Percentiles rank a stretch among this genome's conserved stretches.
phyloP scores from a whole-genome alignment of 305 asterid species.

The Fraxinus ornus region DNA sequence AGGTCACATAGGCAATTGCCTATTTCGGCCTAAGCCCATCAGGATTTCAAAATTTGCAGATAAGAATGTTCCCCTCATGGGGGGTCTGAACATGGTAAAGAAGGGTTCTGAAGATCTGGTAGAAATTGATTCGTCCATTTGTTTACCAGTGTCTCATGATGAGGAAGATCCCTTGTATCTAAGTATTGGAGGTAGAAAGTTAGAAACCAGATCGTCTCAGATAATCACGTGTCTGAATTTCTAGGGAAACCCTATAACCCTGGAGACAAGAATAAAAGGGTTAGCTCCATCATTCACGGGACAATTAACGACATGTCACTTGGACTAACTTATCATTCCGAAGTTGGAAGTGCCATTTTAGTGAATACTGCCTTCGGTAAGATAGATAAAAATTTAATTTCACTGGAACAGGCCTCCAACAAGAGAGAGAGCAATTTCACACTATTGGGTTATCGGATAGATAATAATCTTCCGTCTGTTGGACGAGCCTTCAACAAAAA shows the following conservation, averaged over 20 bases:
- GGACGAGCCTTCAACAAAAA: slow-evolving; percentile 42
- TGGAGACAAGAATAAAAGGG: slow-evolving; percentile 29
- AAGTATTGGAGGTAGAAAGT: slow-evolving; percentile 37
- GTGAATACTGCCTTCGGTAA: slow-evolving; percentile 28
- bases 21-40: slow-evolving; percentile 14
- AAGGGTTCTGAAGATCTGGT: slow-evolving; percentile 30
- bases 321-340: slow-evolving; percentile 34
- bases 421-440: slow-evolving; percentile 28
- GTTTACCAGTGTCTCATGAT: slow-evolving; percentile 40
- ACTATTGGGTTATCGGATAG: slow-evolving; percentile 36
- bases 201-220: slow-evolving; percentile 38
- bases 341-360: slow-evolving; percentile 25
- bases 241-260: slow-evolving; percentile 29
- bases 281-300: slow-evolving; percentile 29
- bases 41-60: slow-evolving; percentile 32
- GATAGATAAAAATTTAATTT: slow-evolving; percentile 27
- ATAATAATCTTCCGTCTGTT: slow-evolving; percentile 30
- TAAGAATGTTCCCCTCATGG: slow-evolving; percentile 27
- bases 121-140: slow-evolving; percentile 34
- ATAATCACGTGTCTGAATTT: slow-evolving; percentile 38
- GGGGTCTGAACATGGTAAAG: slow-evolving; percentile 29
- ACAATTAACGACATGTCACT: slow-evolving; percentile 25
- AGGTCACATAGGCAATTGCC: background rate
- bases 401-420: slow-evolving; percentile 39
- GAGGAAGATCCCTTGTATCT: slow-evolving; percentile 38